Percentiles rank a stretch among this genome's conserved stretches.
Evolutionary conservation across 2,329 filamentous ascomycete species (phyloP).

Genomic region (Colletotrichum chlorophyti): DNA sequence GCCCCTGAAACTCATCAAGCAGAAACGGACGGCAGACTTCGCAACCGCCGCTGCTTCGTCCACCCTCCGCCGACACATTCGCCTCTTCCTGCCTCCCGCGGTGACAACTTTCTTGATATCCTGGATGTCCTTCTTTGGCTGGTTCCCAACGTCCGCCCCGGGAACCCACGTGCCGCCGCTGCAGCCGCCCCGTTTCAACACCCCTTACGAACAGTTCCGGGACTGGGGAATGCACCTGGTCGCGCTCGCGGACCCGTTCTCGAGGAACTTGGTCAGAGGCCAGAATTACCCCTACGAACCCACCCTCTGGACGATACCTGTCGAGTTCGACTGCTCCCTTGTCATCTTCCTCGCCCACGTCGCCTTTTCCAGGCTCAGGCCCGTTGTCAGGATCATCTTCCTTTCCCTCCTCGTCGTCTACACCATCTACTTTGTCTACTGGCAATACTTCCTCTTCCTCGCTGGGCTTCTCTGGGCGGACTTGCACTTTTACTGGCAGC

Average conservation of each 20-base stretch:
- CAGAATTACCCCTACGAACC: slow-evolving; percentile 52
- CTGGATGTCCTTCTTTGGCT: slow-evolving; percentile 49
- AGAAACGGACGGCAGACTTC: slow-evolving; percentile 44
- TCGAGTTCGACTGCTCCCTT: slow-evolving; percentile 65
- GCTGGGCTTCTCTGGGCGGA: slow-evolving; percentile 3
- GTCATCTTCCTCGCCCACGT: slow-evolving; percentile 61
- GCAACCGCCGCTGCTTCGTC: slow-evolving; percentile 54
- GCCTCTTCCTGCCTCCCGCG: slow-evolving; percentile 57
- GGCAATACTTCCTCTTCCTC: slow-evolving; percentile 24
- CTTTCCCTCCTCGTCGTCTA: slow-evolving; percentile 49
- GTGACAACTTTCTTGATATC: slow-evolving; percentile 57
- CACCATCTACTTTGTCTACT: slow-evolving; percentile 33
- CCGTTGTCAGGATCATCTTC: slow-evolving; percentile 47
- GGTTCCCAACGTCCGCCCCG: slow-evolving; percentile 30
- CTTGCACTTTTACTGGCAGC: slow-evolving; percentile 39
- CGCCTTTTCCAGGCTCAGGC: slow-evolving; percentile 54
- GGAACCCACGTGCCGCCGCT: background rate
- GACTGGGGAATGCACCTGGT: slow-evolving; percentile 56
- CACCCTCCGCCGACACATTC: slow-evolving; percentile 57
- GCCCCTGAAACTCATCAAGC: slow-evolving; percentile 53
- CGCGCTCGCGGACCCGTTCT: slow-evolving; percentile 56
- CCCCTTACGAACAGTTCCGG: slow-evolving; percentile 45
- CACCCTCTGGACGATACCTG: slow-evolving; percentile 68
- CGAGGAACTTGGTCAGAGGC: slow-evolving; percentile 44
- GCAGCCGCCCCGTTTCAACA: slow-evolving; percentile 29